A percentile compares a stretch with the other conserved stretches of the same genome.
Conservation (phyloP, 495 filamentous ascomycete species). For the Acidiella bohemica region DNA sequence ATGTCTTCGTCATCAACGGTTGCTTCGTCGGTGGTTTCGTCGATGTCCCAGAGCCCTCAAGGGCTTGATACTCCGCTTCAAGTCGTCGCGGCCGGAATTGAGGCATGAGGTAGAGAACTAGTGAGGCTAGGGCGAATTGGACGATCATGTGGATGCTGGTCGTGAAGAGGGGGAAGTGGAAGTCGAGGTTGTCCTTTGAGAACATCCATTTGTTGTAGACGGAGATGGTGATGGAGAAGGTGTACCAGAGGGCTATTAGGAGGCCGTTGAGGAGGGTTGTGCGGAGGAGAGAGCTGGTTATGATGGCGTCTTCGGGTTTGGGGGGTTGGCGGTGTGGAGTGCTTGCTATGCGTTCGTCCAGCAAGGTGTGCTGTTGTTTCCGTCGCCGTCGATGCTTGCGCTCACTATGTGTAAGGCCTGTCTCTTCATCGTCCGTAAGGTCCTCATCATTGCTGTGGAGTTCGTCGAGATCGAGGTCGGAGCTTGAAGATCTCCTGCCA, state of each 20-base stretch:
- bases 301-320: conserved; percentile 46
- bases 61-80: too few relatives aligned
- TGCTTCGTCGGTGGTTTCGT: conserved; percentile 33
- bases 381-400: conserved; percentile 50
- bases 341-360: conserved; percentile 59
- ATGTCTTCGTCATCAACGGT: conserved; percentile 77
- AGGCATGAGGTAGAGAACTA: conserved; percentile 73
- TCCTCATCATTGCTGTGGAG: conserved; percentile 57
- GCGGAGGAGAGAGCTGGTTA: conserved; percentile 56
- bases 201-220: conserved; percentile 99
- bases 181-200: conserved; percentile 66
- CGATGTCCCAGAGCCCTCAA: neutral
- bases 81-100: conserved; percentile 52
- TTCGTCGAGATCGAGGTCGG: conserved; percentile 45
- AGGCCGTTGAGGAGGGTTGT: conserved; percentile 54
- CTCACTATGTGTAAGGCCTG: conserved; percentile 63
- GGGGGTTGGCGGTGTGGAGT: conserved; percentile 34
- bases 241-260: conserved; percentile 71
- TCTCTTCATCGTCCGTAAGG: conserved; percentile 79
- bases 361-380: conserved; percentile 48
- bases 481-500: conserved; percentile 25
- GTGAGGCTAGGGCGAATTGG: conserved; percentile 70
- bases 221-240: conserved; percentile 88
- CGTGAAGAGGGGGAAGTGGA: conserved; percentile 90
- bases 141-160: conserved; percentile 93